phyloP scores from a whole-genome alignment of 2,329 filamentous ascomycete genomes.

The Diaporthe sp. region DNA sequence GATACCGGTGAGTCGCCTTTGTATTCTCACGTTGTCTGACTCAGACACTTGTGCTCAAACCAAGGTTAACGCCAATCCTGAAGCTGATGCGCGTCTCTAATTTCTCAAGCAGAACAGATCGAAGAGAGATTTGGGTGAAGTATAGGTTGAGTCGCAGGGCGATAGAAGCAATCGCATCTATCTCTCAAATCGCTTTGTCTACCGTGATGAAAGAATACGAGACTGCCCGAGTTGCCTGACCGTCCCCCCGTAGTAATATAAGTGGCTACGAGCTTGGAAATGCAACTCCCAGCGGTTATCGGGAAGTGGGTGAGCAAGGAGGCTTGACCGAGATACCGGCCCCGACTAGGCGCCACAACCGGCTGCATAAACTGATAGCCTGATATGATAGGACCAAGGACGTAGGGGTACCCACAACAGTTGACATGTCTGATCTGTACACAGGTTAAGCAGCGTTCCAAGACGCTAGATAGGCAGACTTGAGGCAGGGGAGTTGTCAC shows the following conservation, averaged over 20 bases:
- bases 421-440: not conserved
- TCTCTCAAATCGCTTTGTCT: not conserved
- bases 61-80: not conserved
- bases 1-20: not conserved
- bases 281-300: not conserved
- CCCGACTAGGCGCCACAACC: not conserved
- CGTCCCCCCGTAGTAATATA: not conserved
- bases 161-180: not conserved
- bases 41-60: not conserved
- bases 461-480: not conserved
- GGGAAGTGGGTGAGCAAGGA: not conserved
- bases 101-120: too few species aligned
- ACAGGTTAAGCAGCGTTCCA: not conserved
- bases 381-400: not conserved
- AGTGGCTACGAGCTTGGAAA: not conserved
- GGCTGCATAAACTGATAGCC: not conserved
- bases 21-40: not conserved
- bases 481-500: not conserved
- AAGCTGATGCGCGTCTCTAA: too few species aligned
- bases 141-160: not conserved
- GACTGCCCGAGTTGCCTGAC: not conserved
- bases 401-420: not conserved
- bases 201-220: not conserved
- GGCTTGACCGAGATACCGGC: not conserved
- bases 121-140: not conserved